phyloP scores from a whole-genome alignment of 352 stramenopile species.

The Halophytophthora polymorphica region DNA sequence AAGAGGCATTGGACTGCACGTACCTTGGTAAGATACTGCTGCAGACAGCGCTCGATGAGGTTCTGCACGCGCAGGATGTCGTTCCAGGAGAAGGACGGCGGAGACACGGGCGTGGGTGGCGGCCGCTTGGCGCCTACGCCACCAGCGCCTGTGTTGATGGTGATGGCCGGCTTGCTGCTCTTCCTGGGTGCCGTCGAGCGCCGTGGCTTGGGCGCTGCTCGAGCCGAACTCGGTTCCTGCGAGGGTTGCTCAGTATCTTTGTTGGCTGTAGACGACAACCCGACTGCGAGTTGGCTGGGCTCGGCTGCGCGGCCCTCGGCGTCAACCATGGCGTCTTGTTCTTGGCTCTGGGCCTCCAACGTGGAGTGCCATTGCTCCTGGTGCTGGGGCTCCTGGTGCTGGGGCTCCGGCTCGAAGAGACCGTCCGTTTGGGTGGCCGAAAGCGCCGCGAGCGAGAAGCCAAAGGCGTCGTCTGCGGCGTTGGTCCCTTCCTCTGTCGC shows the following conservation, averaged over 20 bases:
- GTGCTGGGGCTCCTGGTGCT: no score
- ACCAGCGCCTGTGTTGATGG: constrained; percentile 26
- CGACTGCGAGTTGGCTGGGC: no score
- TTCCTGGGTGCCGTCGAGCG: constrained; percentile 18
- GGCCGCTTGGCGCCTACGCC: constrained; percentile 23
- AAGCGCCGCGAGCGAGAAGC: neutral
- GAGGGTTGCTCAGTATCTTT: neutral
- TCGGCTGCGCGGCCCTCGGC: no score
- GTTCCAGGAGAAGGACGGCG: constrained; percentile 76
- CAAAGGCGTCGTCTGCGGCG: neutral
- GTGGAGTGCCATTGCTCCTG: no score
- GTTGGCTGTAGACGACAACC: no score
- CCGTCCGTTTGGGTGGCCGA: neutral
- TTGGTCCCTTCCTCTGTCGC: neutral
- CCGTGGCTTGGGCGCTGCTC: constrained; percentile 11
- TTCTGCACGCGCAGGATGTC: constrained; percentile 89
- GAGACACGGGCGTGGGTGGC: constrained; percentile 20
- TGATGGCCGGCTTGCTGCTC: constrained; percentile 24
- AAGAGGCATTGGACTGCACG: neutral
- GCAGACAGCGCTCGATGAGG: constrained; percentile 87
- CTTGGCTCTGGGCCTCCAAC: no score
- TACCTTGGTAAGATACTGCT: constrained; percentile 90
- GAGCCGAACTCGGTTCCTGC: neutral
- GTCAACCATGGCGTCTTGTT: no score
- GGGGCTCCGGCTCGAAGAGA: neutral